phyloP scores from a whole-genome alignment of 495 filamentous ascomycete genomes.

The Penicillium salamii region DNA sequence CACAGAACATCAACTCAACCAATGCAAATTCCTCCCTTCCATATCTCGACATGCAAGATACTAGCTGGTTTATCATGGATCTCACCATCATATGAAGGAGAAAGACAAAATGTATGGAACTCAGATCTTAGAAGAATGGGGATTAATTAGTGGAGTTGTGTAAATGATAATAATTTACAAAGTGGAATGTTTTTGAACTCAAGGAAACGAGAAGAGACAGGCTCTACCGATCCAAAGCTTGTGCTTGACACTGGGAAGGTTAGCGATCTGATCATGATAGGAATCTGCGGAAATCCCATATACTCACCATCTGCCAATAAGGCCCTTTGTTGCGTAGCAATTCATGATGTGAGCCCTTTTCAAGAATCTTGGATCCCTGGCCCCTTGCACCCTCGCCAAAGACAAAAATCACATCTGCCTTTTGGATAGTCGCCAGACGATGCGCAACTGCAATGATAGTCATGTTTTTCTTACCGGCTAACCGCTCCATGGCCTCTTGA shows the following conservation, averaged over 20 bases:
- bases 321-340: background rate
- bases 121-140: too few relatives aligned
- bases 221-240: background rate
- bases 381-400: constrained; percentile 34
- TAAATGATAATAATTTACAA: too few relatives aligned
- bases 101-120: too few relatives aligned
- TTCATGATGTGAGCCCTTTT: constrained; percentile 58
- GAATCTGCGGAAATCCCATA: background rate
- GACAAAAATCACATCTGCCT: constrained; percentile 71
- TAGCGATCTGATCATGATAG: background rate
- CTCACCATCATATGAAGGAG: too few relatives aligned
- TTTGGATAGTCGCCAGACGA: constrained; percentile 64
- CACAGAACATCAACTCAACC: too few relatives aligned
- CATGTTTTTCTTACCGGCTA: constrained; percentile 56
- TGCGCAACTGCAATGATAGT: constrained; percentile 76
- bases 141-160: too few relatives aligned
- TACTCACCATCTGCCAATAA: constrained; percentile 4
- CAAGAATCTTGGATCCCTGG: constrained; percentile 53
- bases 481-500: constrained; percentile 26
- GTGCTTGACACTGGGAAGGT: background rate
- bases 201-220: background rate
- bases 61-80: too few relatives aligned
- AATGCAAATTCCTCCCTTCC: too few relatives aligned
- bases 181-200: background rate
- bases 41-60: too few relatives aligned